Percentiles rank a stretch among this genome's conserved stretches.
Conservation (phyloP, 805 yeast genomes). For the Maudiozyma saulgeensis region DNA sequence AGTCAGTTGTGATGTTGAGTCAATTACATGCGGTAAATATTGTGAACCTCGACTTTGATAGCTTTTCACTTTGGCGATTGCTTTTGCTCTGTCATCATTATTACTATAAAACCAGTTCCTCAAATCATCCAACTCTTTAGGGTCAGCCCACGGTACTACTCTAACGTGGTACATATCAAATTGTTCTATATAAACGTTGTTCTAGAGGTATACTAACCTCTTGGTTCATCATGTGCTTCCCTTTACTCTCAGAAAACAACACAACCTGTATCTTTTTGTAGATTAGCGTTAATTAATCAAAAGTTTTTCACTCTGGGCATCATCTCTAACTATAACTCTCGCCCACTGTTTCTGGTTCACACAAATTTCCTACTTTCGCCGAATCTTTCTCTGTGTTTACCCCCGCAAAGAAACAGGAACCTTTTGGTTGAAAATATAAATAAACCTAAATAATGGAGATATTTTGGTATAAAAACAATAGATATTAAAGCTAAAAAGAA, state of each 20-base stretch:
- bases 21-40: conserved; percentile 61
- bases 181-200: background rate
- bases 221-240: no score
- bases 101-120: conserved; percentile 44
- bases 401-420: background rate
- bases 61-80: conserved; percentile 43
- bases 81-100: conserved; percentile 31
- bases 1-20: conserved; percentile 50
- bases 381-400: background rate
- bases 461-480: background rate
- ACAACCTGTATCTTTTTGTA: no score
- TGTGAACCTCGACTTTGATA: conserved; percentile 45
- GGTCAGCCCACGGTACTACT: conserved; percentile 32
- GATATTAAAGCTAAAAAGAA: background rate
- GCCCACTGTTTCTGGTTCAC: background rate
- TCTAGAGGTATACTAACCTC: no score
- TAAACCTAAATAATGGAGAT: background rate
- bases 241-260: no score
- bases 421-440: background rate
- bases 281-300: background rate
- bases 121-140: conserved; percentile 37
- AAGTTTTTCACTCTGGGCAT: background rate
- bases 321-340: background rate
- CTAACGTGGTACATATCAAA: conserved; percentile 20
- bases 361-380: background rate